phyloP scores from a whole-genome alignment of 2,329 filamentous ascomycete species.

The Curvularia spicifera region DNA sequence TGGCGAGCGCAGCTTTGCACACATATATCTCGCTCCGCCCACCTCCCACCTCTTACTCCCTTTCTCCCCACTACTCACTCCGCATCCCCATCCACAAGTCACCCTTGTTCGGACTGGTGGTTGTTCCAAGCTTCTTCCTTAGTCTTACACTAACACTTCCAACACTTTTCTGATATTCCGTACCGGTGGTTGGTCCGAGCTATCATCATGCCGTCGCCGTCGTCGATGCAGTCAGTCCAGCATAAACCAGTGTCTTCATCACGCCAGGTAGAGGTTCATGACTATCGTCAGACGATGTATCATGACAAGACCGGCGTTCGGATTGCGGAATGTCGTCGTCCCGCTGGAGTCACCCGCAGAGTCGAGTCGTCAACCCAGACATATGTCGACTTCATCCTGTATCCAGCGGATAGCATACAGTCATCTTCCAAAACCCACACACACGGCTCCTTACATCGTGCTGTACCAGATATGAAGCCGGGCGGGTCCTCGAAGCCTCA shows the following conservation, averaged over 20 bases:
- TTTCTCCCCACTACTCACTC: slow-evolving; percentile 14
- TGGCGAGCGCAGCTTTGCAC: slow-evolving; percentile 27
- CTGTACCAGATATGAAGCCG: not conserved
- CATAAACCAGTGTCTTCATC: not conserved
- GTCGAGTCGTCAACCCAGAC: slow-evolving; percentile 2
- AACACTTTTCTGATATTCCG: slow-evolving; percentile 10
- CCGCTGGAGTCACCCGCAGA: slow-evolving; percentile 15
- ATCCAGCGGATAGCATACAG: not conserved
- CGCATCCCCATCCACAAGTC: slow-evolving; percentile 10
- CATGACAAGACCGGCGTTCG: slow-evolving; percentile 31
- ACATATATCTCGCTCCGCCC: slow-evolving; percentile 33
- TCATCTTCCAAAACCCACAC: not conserved
- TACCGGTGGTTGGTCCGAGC: slow-evolving; percentile 6
- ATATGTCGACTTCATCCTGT: slow-evolving; percentile 14
- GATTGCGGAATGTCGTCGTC: slow-evolving; percentile 37
- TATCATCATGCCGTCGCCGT: slow-evolving; percentile 35
- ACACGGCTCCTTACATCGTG: slow-evolving; percentile 1
- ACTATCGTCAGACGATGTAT: slow-evolving; percentile 36
- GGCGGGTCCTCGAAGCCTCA: slow-evolving; percentile 6
- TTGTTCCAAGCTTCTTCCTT: not conserved
- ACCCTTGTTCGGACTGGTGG: slow-evolving; percentile 6
- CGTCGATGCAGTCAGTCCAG: slow-evolving; percentile 3
- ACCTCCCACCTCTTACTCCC: slow-evolving; percentile 17
- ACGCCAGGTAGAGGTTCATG: not conserved
- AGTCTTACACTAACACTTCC: slow-evolving; percentile 7